phyloP scores from a whole-genome alignment of 345 rosid species.

The Theobroma cacao region DNA sequence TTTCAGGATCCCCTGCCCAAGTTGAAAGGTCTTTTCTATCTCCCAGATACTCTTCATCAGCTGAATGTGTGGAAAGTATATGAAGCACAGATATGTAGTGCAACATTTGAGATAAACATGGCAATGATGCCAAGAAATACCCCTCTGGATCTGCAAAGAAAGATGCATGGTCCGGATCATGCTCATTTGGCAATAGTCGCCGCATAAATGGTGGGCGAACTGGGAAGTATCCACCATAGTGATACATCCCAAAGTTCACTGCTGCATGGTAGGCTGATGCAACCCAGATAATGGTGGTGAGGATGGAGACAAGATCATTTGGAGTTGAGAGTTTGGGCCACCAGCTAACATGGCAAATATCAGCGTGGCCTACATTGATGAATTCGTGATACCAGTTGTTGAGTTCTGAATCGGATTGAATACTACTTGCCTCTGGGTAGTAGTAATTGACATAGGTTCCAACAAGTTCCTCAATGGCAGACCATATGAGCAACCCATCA shows the following conservation, averaged over 20 bases:
- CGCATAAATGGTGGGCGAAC: not conserved
- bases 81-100: not conserved
- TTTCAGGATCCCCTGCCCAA: not conserved
- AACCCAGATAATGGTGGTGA: constrained; percentile 11
- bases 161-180: not conserved
- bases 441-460: constrained; percentile 8
- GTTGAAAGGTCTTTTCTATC: constrained; percentile 15
- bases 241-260: constrained; percentile 2
- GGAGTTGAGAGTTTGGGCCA: constrained; percentile 22
- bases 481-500: constrained; percentile 12
- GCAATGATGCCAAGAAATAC: constrained; percentile 11
- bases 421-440: constrained; percentile 17
- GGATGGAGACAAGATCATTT: constrained; percentile 4
- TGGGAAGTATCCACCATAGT: not conserved
- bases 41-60: constrained; percentile 12
- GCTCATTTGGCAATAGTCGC: not conserved
- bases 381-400: constrained; percentile 6
- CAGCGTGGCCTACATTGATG: constrained; percentile 12
- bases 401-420: constrained; percentile 2
- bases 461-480: constrained; percentile 2
- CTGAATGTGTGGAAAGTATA: constrained; percentile 2
- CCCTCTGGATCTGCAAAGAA: not conserved
- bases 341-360: not conserved
- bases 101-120: not conserved
- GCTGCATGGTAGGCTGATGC: constrained; percentile 7